Evolutionary conservation across 1,284 basidiomycete species (phyloP).

Genomic region (Melampsora larici-populina): DNA sequence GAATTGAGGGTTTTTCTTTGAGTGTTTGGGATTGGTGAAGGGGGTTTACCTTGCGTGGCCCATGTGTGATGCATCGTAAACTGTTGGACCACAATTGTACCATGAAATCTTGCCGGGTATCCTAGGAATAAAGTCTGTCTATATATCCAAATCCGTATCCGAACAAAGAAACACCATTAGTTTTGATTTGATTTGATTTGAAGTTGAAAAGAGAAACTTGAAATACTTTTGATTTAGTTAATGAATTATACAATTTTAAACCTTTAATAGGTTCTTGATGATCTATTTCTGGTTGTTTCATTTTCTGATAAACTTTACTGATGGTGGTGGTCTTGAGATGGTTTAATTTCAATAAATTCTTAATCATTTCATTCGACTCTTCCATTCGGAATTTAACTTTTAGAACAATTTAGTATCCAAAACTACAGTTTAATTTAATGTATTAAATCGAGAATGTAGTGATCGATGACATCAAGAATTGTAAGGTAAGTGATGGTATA

Average conservation of each 20-base stretch:
- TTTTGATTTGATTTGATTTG: background rate
- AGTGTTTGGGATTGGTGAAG: conserved; percentile 33
- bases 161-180: conserved; percentile 44
- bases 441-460: background rate
- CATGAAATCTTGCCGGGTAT: conserved; percentile 86
- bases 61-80: conserved; percentile 98
- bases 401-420: no score
- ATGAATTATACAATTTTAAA: conserved; percentile 86
- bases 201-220: background rate
- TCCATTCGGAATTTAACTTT: no score
- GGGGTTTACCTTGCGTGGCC: conserved; percentile 81
- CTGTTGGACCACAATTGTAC: conserved; percentile 96
- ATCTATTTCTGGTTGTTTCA: conserved; percentile 50
- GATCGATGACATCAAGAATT: background rate
- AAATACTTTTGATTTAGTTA: conserved; percentile 80
- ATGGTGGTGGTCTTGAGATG: no score
- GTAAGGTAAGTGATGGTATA: background rate
- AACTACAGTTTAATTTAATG: no score
- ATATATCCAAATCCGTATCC: conserved; percentile 62
- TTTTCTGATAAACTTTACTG: no score
- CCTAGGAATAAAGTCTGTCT: conserved; percentile 75
- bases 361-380: background rate
- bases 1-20: background rate
- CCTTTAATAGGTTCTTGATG: conserved; percentile 47
- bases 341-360: background rate